Evolutionary conservation across 2,329 filamentous ascomycete genomes (phyloP), one percentile per base, ranked within the genome.

Genomic region (Ophiosphaerella korrae): DNA sequence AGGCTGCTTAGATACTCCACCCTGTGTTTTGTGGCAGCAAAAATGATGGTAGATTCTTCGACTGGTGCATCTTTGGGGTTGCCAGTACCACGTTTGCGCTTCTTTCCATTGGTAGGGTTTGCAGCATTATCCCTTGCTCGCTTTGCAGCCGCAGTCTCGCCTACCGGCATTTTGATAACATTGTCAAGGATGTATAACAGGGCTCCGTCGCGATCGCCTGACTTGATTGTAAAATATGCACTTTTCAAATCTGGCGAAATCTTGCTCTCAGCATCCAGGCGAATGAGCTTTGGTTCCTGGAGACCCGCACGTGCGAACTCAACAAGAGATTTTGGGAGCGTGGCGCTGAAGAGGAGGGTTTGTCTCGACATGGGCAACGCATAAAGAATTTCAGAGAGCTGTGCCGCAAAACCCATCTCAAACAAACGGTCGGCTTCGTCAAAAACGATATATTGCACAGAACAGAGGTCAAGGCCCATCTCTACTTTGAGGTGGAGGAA

Each of bases 401-500:
- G 94, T 3, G 90, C 87, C 4, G 92, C 92, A 71, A 99, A 99
- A 63, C 94, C 95, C 93, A 99, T 97, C 71, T 99, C 94, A 74
- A 99, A 99, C 16, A 99, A 80, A 46, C 94, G 85, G 80, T 99
- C 94, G 1, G 94, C 94, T 74, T 99, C 94, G 71, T 99, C 94
- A 58, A 99, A 99, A 7, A 99, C 94, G 21, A 96, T 90, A 67
- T 99, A 99, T 62, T 86, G 84, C 54, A 99, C 88, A 3, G 91
- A 96, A 0, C 88, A 91, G n/a, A 99, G 78, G 67, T 97, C 90
- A 45, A 99, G 76, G 8, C 82, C 82, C 95, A 99, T 99, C 71
- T 99, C 94, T 16, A 97, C 93, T 76, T 97, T 95, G 58, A 99
- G 77, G 80, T 99, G 94, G 61, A 99, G 79, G 65, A 99, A 99